A percentile compares a stretch with the other conserved stretches of the same genome.
phyloP scores from a whole-genome alignment of 352 stramenopile species.

The Globisporangium heterothallicum region DNA sequence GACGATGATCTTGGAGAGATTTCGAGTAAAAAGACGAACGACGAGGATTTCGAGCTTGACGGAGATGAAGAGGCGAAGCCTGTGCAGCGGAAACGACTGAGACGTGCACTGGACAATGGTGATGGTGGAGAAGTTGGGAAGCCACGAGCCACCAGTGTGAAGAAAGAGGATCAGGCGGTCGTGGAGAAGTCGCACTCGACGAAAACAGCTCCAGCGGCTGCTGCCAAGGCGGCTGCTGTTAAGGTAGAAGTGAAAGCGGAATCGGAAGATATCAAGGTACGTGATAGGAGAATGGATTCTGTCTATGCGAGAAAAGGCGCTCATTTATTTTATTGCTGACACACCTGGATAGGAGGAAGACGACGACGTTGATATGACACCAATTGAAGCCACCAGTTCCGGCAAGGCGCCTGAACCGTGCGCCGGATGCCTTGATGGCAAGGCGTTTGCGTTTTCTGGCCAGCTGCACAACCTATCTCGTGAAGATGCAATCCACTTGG shows the following conservation, averaged over 20 bases:
- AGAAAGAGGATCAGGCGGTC: slow-evolving; percentile 9
- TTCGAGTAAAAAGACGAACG: background rate
- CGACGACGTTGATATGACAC: slow-evolving; percentile 15
- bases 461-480: slow-evolving; percentile 49
- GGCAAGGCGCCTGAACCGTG: slow-evolving; percentile 51
- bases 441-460: slow-evolving; percentile 77
- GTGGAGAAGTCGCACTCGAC: background rate
- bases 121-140: slow-evolving; percentile 22
- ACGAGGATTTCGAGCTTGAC: slow-evolving; percentile 38
- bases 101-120: slow-evolving; percentile 18
- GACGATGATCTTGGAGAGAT: slow-evolving; percentile 17
- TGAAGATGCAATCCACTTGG: slow-evolving; percentile 64
- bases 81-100: slow-evolving; percentile 27
- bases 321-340: background rate
- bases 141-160: slow-evolving; percentile 1
- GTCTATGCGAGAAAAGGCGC: background rate
- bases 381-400: slow-evolving; percentile 16
- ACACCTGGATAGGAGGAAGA: slow-evolving; percentile 1
- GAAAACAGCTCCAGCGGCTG: background rate
- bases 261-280: slow-evolving; percentile 3
- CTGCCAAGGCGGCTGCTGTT: background rate
- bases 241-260: slow-evolving; percentile 11
- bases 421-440: slow-evolving; percentile 63
- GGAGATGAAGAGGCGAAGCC: slow-evolving; percentile 13
- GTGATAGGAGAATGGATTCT: background rate